Conservation (phyloP, 2,329 filamentous ascomycete species). For the Aureobasidium lini region DNA sequence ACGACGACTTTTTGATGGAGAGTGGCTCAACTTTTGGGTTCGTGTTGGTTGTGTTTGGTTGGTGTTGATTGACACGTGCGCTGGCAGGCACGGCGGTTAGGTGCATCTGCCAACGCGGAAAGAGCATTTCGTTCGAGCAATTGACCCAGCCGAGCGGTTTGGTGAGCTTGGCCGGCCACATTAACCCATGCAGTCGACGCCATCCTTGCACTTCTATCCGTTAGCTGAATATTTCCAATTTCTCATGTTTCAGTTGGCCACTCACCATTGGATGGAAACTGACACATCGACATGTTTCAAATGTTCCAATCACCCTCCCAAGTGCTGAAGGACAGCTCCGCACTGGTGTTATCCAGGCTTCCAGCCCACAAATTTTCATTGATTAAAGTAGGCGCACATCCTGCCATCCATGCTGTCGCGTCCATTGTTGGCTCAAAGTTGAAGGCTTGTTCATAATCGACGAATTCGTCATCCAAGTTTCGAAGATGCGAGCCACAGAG, state of each 20-base stretch:
- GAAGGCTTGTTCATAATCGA: neutral
- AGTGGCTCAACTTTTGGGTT: neutral
- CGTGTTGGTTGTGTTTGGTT: too few species aligned
- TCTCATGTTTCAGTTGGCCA: neutral
- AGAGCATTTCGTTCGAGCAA: neutral
- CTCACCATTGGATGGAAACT: neutral
- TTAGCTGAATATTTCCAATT: neutral
- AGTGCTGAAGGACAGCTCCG: conserved; percentile 8
- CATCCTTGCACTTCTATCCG: neutral
- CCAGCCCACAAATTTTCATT: conserved; percentile 13
- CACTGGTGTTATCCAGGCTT: conserved; percentile 11
- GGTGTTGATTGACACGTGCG: neutral
- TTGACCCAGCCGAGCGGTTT: neutral
- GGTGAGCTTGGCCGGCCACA: neutral
- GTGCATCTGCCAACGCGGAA: neutral
- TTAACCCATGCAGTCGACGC: neutral
- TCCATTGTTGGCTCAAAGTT: conserved; percentile 10
- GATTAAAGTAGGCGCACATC: conserved; percentile 7
- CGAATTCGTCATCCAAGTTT: neutral
- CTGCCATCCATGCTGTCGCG: conserved; percentile 8
- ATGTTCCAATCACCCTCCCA: conserved; percentile 10
- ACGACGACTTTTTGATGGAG: neutral
- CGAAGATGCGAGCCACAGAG: conserved; percentile 29
- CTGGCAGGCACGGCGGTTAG: neutral
- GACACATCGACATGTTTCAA: neutral